These are phyloP conservation scores for Microstroma glucosiphilum DNA, from an alignment of 1,284 basidiomycete species.

Conservation along the genomic window DNA sequence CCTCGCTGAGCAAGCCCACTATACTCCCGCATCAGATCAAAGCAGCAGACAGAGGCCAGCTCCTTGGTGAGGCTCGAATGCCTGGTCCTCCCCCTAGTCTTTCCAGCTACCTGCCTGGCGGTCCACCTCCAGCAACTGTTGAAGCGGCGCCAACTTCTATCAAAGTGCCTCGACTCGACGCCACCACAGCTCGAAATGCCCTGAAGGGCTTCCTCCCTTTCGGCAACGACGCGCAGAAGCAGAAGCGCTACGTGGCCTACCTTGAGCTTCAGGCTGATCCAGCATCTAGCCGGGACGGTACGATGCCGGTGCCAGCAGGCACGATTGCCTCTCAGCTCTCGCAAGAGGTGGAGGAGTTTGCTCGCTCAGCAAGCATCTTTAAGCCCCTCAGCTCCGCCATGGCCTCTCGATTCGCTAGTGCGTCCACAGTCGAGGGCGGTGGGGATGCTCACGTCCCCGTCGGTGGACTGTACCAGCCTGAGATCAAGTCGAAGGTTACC, in stretches of 20 bases:
- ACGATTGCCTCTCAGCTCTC: constrained; percentile 62
- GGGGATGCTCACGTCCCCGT: constrained; percentile 54
- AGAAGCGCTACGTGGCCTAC: constrained; percentile 77
- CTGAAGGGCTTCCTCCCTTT: constrained; percentile 86
- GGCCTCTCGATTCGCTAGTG: constrained; percentile 75
- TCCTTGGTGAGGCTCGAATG: constrained; percentile 73
- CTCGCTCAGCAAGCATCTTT: constrained; percentile 79
- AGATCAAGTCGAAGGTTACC: constrained; percentile 14
- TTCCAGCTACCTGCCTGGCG: not conserved
- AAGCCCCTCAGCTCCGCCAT: constrained; percentile 86
- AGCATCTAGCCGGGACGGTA: constrained; percentile 42
- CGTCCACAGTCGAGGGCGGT: constrained; percentile 55
- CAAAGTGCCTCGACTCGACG: constrained; percentile 59
- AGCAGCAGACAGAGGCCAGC: constrained; percentile 63
- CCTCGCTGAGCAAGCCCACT: constrained; percentile 5
- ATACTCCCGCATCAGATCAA: not conserved
- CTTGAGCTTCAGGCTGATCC: constrained; percentile 64
- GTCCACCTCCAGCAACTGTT: constrained; percentile 29
- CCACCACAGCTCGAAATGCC: constrained; percentile 76
- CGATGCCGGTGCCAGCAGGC: constrained; percentile 52
- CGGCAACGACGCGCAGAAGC: constrained; percentile 67
- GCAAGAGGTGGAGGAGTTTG: constrained; percentile 77
- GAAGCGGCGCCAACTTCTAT: constrained; percentile 19
- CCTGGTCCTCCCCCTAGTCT: constrained; percentile 59
- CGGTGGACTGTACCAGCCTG: constrained; percentile 59